Percentiles rank a stretch among this genome's conserved stretches.
These are phyloP conservation scores for Saxophila tyrrhenica DNA, from an alignment of 495 filamentous ascomycete species.

Conservation along the genomic window DNA sequence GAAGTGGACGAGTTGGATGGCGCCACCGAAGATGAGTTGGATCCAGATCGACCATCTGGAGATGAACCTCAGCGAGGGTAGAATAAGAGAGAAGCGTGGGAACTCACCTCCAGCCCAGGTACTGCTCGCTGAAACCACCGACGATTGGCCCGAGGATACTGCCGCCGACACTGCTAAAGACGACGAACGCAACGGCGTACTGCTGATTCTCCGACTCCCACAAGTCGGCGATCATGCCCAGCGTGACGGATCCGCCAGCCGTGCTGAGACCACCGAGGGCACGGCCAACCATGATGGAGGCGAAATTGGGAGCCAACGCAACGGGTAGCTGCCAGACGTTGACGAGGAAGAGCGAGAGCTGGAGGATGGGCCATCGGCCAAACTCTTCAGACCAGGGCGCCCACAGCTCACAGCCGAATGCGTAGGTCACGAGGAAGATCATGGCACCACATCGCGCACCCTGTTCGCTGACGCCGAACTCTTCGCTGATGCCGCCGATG, in stretches of 20 bases:
- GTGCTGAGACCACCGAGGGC: conserved; percentile 59
- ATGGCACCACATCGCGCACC: conserved; percentile 54
- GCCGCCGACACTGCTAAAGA: conserved; percentile 65
- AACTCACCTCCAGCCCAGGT: conserved; percentile 45
- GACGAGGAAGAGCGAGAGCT: conserved; percentile 56
- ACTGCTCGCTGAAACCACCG: conserved; percentile 61
- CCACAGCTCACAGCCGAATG: conserved; percentile 74
- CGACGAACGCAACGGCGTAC: conserved; percentile 61
- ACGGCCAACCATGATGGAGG: conserved; percentile 52
- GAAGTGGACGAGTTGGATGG: conserved; percentile 54
- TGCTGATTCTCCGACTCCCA: conserved; percentile 64
- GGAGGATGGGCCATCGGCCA: conserved; percentile 63
- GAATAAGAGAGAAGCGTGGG: too few relatives aligned
- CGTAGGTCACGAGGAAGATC: conserved; percentile 62
- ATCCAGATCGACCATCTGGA: conserved; percentile 66
- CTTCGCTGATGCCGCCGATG: conserved; percentile 44
- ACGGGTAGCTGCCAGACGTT: conserved; percentile 69
- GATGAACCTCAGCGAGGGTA: too few relatives aligned
- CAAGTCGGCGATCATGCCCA: conserved; percentile 75
- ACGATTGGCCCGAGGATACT: conserved; percentile 68
- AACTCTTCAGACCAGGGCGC: conserved; percentile 72
- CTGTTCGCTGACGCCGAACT: conserved; percentile 54
- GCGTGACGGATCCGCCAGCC: conserved; percentile 67
- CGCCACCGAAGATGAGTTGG: conserved; percentile 61
- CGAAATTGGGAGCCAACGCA: conserved; percentile 58